Percentiles rank a stretch among this genome's conserved stretches.
phyloP scores from a whole-genome alignment of 2,329 filamentous ascomycete genomes.

The Xylaria multiplex region DNA sequence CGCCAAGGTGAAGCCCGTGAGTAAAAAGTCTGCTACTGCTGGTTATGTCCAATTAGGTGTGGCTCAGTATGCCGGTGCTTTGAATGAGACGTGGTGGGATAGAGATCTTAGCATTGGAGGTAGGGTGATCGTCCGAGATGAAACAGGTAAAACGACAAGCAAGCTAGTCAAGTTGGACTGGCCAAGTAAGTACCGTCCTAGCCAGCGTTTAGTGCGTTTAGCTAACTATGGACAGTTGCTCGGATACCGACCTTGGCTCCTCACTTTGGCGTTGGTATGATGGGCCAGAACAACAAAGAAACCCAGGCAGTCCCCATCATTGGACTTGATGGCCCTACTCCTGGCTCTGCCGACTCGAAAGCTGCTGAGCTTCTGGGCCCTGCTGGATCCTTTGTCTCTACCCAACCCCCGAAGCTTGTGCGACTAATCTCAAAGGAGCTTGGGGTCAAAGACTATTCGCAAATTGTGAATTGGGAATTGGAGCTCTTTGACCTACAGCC shows the following conservation, averaged over 20 bases:
- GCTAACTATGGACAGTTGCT: slow-evolving; percentile 65
- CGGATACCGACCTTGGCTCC: slow-evolving; percentile 90
- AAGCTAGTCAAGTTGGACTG: slow-evolving; percentile 91
- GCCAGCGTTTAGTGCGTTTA: slow-evolving; percentile 11
- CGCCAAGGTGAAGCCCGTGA: slow-evolving; percentile 89
- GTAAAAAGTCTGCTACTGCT: slow-evolving; percentile 82
- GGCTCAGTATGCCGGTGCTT: slow-evolving; percentile 87
- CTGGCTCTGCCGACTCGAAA: slow-evolving; percentile 51
- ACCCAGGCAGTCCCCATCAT: slow-evolving; percentile 95
- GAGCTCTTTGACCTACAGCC: slow-evolving; percentile 94
- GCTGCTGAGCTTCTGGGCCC: slow-evolving; percentile 64
- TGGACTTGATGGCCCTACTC: slow-evolving; percentile 79
- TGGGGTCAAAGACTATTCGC: slow-evolving; percentile 75
- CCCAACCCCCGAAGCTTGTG: slow-evolving; percentile 86
- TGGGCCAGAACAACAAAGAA: slow-evolving; percentile 79
- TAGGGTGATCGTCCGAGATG: slow-evolving; percentile 83
- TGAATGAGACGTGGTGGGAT: slow-evolving; percentile 97
- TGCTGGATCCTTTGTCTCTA: slow-evolving; percentile 77
- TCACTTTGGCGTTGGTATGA: slow-evolving; percentile 85
- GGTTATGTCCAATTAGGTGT: slow-evolving; percentile 92
- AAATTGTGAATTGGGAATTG: slow-evolving; percentile 94
- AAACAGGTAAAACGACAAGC: slow-evolving; percentile 78
- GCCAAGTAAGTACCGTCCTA: slow-evolving; percentile 67
- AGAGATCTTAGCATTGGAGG: slow-evolving; percentile 92
- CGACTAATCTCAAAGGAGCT: slow-evolving; percentile 82